These are phyloP conservation scores for Phyllostachys edulis DNA, from an alignment of 176 grass and related monocot genomes.

Conservation along the genomic window DNA sequence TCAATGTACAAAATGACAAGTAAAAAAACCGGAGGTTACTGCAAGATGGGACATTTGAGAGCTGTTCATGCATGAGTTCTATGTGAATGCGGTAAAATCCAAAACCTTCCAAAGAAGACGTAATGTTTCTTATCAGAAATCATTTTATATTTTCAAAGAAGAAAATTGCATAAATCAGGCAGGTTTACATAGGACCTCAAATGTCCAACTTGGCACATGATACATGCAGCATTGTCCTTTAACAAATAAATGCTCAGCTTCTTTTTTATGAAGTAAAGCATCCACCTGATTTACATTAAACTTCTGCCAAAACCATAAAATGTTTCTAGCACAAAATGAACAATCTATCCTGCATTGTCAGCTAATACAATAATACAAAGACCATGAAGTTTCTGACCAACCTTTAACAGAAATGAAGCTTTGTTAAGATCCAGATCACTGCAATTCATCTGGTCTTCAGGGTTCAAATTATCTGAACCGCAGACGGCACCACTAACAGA, in stretches of 20 bases:
- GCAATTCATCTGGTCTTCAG: constrained; percentile 77
- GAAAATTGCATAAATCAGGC: neutral
- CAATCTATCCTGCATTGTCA: neutral
- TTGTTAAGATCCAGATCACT: constrained; percentile 90
- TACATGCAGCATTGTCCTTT: neutral
- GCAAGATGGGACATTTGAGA: neutral
- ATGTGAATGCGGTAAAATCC: neutral
- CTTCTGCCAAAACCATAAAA: neutral
- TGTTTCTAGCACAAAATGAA: constrained; percentile 1
- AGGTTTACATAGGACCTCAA: neutral
- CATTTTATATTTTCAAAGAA: constrained; percentile 2
- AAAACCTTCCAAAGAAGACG: neutral
- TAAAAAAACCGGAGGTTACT: too few species aligned
- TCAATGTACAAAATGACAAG: too few species aligned
- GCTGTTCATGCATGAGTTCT: neutral
- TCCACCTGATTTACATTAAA: neutral
- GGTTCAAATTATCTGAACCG: constrained; percentile 65
- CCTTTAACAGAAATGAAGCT: constrained; percentile 94
- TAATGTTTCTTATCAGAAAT: neutral
- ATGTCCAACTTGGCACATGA: neutral
- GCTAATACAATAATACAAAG: constrained; percentile 1
- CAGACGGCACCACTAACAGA: constrained; percentile 95
- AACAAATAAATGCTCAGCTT: neutral
- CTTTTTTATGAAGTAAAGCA: neutral
- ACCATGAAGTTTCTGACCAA: constrained; percentile 30